Percentiles rank a stretch among this genome's conserved stretches.
Evolutionary conservation across 2,329 filamentous ascomycete genomes (phyloP).

Genomic region (Thielaviopsis ethacetica): DNA sequence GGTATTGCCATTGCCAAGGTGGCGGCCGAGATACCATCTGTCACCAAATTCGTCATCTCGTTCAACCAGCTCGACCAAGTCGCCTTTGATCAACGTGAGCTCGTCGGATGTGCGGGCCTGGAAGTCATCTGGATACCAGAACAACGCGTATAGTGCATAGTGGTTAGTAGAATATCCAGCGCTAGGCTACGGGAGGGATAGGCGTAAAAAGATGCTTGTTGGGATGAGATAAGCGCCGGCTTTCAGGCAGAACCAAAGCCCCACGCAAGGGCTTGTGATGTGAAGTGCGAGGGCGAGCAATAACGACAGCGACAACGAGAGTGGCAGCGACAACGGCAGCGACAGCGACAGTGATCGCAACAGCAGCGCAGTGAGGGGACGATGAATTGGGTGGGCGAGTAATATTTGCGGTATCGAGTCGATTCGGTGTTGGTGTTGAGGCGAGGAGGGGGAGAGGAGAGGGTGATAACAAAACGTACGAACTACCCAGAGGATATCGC

Average conservation of each 20-base stretch:
- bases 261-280: neutral
- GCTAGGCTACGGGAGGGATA: neutral
- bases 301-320: neutral
- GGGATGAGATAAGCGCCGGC: conserved; percentile 3
- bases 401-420: conserved; percentile 14
- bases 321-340: neutral
- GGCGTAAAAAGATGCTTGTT: neutral
- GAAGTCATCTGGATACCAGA: conserved; percentile 58
- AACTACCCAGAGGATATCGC: conserved; percentile 54
- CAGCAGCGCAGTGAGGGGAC: no score
- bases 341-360: neutral
- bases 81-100: conserved; percentile 70
- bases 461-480: conserved; percentile 37
- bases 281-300: neutral
- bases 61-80: conserved; percentile 69
- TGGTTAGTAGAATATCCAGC: conserved; percentile 6
- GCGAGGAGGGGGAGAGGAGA: neutral
- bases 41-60: conserved; percentile 80
- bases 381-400: no score
- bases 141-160: conserved; percentile 2
- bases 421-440: neutral
- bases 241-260: neutral
- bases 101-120: conserved; percentile 83
- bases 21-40: conserved; percentile 68
- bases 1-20: conserved; percentile 55